Evolutionary conservation across 163 green algal species (phyloP), one percentile per base, ranked within the genome.

Genomic region (Picocystis sp.): DNA sequence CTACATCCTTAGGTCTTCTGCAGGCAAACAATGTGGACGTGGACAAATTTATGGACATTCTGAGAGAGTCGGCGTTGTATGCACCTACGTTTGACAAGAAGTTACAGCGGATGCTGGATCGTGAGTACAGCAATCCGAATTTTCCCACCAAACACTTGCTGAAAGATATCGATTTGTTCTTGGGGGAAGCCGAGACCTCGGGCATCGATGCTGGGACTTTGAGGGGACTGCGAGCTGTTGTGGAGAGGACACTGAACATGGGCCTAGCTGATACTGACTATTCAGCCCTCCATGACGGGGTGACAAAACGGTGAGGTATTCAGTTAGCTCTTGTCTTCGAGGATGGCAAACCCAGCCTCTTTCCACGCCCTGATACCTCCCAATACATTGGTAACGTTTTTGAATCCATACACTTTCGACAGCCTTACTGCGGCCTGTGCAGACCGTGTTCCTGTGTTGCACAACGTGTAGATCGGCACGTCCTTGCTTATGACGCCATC

Each of bases 1-100:
- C 61, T n/a, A 69, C 61, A 9, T 69, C 61, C 9, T 47, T 69
- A n/a, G 61, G 55, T 11, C 51, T 69, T 19, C 17, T 69, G 0
- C 15, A 21, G n/a, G 38, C 34, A 11, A 53, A 53, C 47, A 14
- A 34, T 24, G 47, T 53, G 24, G 47, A 53, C 1, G 47, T 24
- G 24, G n/a, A 19, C 29, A 69, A 64, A 46, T 69, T 69, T 48
- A 69, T 69, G 61, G 48, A 14, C 10, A 60, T 69, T 13, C 48
- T 69, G 49, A 41, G 61, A 2, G 55, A 53, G 12, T 53, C 24
- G 9, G 56, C 55, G 1, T 17, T 69, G 15, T 69, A 69, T 52
- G 56, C 61, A 3, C 61, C 61, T 12, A 64, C 56, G 10, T 69
- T 64, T 47, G 61, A 69, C 55, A 69, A 69, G 61, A 69, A 69